Evolutionary conservation across 2,329 filamentous ascomycete species (phyloP), one percentile per base, ranked within the genome.

Genomic region (Colletotrichum filicis): DNA sequence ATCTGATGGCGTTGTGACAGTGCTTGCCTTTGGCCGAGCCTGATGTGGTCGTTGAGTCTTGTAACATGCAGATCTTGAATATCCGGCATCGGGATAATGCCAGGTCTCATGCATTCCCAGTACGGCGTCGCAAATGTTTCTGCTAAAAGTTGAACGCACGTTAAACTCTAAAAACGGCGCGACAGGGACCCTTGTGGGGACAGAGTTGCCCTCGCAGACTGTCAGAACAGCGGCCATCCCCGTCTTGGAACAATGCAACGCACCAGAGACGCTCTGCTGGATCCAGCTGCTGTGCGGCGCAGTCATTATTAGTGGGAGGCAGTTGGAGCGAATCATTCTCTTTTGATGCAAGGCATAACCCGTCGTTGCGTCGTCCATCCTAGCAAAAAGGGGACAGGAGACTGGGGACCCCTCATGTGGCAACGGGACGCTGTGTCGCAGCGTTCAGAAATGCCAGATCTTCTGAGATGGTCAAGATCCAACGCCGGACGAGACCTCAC

Each of bases 71-170:
- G n/a, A n/a, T n/a, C n/a, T n/a, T n/a, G n/a, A n/a, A n/a, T n/a
- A n/a, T n/a, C n/a, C n/a, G n/a, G n/a, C n/a, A n/a, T n/a, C n/a
- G n/a, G n/a, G n/a, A n/a, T n/a, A n/a, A n/a, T n/a, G n/a, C n/a
- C n/a, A n/a, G n/a, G n/a, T n/a, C n/a, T n/a, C n/a, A n/a, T n/a
- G n/a, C n/a, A n/a, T n/a, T n/a, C n/a, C n/a, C n/a, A n/a, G n/a
- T n/a, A n/a, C n/a, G n/a, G n/a, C n/a, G n/a, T n/a, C 66, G 70
- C 66, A 70, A 46, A 73, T 70, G 66, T 61, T 73, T 73, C 70
- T 65, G n/a, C 66, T 55, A 56, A 65, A 64, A 58, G 24, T 37
- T 42, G 32, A 55, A 46, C 12, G 26, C 70, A 73, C 66, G 55
- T 65, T 66, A 69, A 70, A 70, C 42, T 49, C 55, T 26, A 64